Base-by-base conservation (phyloP, 257 asterid genomes). In the Knoxia roxburghii region DNA sequence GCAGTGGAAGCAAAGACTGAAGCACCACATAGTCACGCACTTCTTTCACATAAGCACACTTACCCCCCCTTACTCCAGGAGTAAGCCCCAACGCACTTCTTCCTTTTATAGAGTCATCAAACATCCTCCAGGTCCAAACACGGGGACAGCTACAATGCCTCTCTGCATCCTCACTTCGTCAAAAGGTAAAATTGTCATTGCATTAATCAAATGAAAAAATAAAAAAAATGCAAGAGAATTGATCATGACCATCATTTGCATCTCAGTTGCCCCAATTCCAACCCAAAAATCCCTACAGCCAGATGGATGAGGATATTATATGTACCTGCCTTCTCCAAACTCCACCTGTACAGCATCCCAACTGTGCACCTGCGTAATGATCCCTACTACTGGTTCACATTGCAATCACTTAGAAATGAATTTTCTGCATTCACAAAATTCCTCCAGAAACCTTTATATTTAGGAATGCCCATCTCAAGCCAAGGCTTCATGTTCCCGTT, bases 401-500 rank as follows among this genome's bases (percentile, higher is more conserved):
- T 94, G 79, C 99, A 94, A 41, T 88, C 96, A 67, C 80, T 86
- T 80, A 94, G 81, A 70, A 82, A 84, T 74, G 80, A 88, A 75
- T 82, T 82, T 67, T 87, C 92, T 57, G 84, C 66, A 86, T 82
- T 77, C 72, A 94, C 75, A 76, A 75, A 90, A 69, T 78, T 86
- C 80, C 84, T 82, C 99, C 99, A 94, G 54, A 74, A 82, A 21
- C 72, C 76, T 80, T 77, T 88, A 84, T 88, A 94, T 68, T 79
- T 79, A 2, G 87, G 88, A 78, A 94, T 94, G 56, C 99, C 92
- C 66, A 94, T 86, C 66, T 90, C 97, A 24, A 94, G 99, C 99
- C 99, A 94, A 15, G 99, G 99, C 77, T 94, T 94, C 99, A 94
- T 94, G 72, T 87, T 87, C 65, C 99, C 99, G 41, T 90, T 95